Evolutionary conservation across 345 rosid species (phyloP).

Genomic region (Litchi chinensis): DNA sequence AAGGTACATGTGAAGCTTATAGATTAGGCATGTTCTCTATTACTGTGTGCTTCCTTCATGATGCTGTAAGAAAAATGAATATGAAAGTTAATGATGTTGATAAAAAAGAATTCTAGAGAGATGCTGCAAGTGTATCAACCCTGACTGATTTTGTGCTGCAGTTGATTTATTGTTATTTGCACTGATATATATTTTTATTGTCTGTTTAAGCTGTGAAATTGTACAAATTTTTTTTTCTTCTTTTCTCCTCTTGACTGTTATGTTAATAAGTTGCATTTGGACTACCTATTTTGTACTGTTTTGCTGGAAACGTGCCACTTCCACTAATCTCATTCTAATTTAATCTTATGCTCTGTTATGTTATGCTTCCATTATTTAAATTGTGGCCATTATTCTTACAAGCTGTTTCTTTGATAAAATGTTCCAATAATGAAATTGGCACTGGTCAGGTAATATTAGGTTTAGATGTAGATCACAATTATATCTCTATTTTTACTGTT

Average conservation of each 20-base stretch:
- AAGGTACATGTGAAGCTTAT: constrained; percentile 52
- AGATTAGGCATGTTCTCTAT: constrained; percentile 7
- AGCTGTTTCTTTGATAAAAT: neutral
- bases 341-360: neutral
- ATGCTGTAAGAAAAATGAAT: neutral
- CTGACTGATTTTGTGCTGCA: constrained; percentile 1
- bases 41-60: constrained; percentile 6
- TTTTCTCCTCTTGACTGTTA: neutral
- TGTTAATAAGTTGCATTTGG: neutral
- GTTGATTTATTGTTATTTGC: neutral
- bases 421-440: neutral
- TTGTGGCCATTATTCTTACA: neutral
- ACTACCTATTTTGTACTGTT: neutral
- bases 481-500: neutral
- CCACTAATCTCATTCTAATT: neutral
- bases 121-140: neutral
- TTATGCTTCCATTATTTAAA: neutral
- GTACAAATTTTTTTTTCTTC: neutral
- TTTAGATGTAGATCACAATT: constrained; percentile 1
- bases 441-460: neutral
- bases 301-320: neutral
- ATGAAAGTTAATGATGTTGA: neutral
- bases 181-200: neutral
- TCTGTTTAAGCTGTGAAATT: neutral
- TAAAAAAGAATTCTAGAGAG: neutral